These are phyloP conservation scores for Cryptosporidium bovis DNA, from an alignment of 169 alveolate genomes.

Conservation along the genomic window DNA sequence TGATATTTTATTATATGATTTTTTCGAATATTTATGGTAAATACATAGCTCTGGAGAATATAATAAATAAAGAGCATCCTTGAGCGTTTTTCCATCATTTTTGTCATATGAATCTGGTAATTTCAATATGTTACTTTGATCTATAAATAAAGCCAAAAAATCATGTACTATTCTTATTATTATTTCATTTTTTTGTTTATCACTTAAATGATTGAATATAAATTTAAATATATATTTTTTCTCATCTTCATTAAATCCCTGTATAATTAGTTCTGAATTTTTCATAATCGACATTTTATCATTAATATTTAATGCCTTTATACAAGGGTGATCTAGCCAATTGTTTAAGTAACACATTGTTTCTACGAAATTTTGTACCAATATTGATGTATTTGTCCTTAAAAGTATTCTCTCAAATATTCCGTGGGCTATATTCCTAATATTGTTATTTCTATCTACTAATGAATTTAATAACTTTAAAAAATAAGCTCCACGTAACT, in stretches of 20 bases:
- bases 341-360: slow-evolving; percentile 47
- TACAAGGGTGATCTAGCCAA: slow-evolving; percentile 67
- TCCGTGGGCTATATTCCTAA: slow-evolving; percentile 60
- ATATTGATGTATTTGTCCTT: slow-evolving; percentile 11
- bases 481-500: slow-evolving; percentile 58
- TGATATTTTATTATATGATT: slow-evolving; percentile 6
- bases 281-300: slow-evolving; percentile 3
- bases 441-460: slow-evolving; percentile 27
- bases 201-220: slow-evolving; percentile 41
- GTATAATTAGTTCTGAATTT: slow-evolving; percentile 1
- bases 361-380: slow-evolving; percentile 66
- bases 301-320: slow-evolving; percentile 25
- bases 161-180: slow-evolving; percentile 56
- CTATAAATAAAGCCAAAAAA: slow-evolving; percentile 56
- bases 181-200: slow-evolving; percentile 59
- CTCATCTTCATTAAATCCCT: slow-evolving; percentile 28
- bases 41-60: slow-evolving; percentile 58
- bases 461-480: slow-evolving; percentile 26
- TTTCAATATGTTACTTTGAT: slow-evolving; percentile 38
- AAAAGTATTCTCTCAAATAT: slow-evolving; percentile 51
- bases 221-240: slow-evolving; percentile 36
- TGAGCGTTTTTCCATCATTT: slow-evolving; percentile 56
- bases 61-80: slow-evolving; percentile 37
- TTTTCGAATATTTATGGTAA: slow-evolving; percentile 69
- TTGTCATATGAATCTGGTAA: slow-evolving; percentile 59